Evolutionary conservation across 2,329 filamentous ascomycete genomes (phyloP), one percentile per base, ranked within the genome.

Genomic region (Fusarium coicis): DNA sequence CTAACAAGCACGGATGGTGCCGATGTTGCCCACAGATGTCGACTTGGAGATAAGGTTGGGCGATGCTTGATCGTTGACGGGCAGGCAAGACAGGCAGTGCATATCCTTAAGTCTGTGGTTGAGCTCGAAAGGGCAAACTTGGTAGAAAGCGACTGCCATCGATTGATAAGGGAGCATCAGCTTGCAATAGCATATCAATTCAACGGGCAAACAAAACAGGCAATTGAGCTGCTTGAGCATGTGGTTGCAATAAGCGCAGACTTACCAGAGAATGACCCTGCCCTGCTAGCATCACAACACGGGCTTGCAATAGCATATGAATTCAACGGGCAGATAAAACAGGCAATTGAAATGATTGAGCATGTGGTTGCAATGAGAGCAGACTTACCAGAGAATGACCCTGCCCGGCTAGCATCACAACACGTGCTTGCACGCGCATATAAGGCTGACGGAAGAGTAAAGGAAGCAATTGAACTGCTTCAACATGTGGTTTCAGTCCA

Each of bases 281-380:
- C 7, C 57, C 37, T 15, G n/a, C 52, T 72, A 1, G 1, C 2
- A 21, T 30, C 19, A 23, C n/a, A 21, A 7, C 9, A 44, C 0
- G 0, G 0, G 4, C 30, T 61, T 23, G 58, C 14, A 43, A 0
- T 1, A 0, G 14, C 1, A 14, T 18, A 18, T 6, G 2, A 1
- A 0, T 4, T 0, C 1, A 9, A 44, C 2, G 47, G 46, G 1
- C 16, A n/a, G 5, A 18, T 2, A 1, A 23, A 39, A 18, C 2
- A 44, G 7, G 39, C 40, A 10, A 19, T 54, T 2, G 7, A 15
- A 16, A 7, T 72, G 14, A 6, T 47, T 4, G 19, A 47, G 6
- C 7, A 30, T 16, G 10, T 47, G 6, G 55, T 21, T 2, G 9
- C 19, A 8, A 10, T 32, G 0, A 0, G 0, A 1, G 16, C 36